These are phyloP conservation scores for Suhomyces terraborum DNA, from an alignment of 1,139 yeast genomes.

Conservation along the genomic window DNA sequence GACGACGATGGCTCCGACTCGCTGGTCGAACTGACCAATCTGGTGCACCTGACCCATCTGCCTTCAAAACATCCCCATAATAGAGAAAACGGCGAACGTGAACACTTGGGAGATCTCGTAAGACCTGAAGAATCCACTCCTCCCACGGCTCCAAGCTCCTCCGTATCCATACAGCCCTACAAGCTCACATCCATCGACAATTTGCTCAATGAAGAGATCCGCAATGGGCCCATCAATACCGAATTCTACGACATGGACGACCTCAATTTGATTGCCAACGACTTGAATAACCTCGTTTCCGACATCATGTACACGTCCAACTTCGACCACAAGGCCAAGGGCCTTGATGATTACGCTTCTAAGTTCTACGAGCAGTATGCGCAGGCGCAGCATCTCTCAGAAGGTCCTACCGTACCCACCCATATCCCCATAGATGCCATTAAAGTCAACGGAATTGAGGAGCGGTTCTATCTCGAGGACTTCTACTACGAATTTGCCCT, in stretches of 20 bases:
- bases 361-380: constrained; percentile 7
- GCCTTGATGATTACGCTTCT: constrained; percentile 10
- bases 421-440: constrained; percentile 18
- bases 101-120: no score
- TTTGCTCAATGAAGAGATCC: constrained; percentile 8
- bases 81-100: no score
- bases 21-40: constrained; percentile 7
- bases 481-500: constrained; percentile 22
- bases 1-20: constrained; percentile 8
- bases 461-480: constrained; percentile 20
- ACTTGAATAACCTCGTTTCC: constrained; percentile 23
- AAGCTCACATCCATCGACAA: constrained; percentile 8
- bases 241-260: constrained; percentile 18
- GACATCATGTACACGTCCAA: constrained; percentile 20
- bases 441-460: constrained; percentile 17
- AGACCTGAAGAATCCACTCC: constrained; percentile 1
- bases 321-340: constrained; percentile 5
- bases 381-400: constrained; percentile 5
- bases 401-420: constrained; percentile 6
- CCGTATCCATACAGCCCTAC: neutral
- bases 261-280: constrained; percentile 20
- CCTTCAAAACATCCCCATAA: no score
- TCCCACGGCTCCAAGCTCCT: neutral
- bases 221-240: constrained; percentile 1
- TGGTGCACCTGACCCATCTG: constrained; percentile 2